phyloP scores from a whole-genome alignment of 345 rosid species.

The Hibiscus mutabilis region DNA sequence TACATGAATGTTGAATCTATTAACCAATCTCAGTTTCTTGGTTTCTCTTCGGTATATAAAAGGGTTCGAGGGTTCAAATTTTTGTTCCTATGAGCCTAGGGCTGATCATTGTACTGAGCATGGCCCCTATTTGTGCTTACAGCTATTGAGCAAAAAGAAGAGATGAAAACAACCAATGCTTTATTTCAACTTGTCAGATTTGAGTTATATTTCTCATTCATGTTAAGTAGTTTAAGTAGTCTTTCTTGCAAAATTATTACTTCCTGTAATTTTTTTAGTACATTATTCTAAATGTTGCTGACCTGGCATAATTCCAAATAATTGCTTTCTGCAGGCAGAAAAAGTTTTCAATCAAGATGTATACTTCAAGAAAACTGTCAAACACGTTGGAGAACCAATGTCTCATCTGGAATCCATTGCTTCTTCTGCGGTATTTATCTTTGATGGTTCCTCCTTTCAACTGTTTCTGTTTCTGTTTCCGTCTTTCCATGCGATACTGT shows the following conservation, averaged over 20 bases:
- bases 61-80: not conserved
- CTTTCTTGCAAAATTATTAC: too few species aligned
- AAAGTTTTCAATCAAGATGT: constrained; percentile 91
- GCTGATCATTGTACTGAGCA: not conserved
- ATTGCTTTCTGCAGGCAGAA: constrained; percentile 61
- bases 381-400: constrained; percentile 94
- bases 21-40: not conserved
- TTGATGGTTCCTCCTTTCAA: not conserved
- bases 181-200: too few species aligned
- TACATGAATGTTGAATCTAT: not conserved
- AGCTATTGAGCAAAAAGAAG: too few species aligned
- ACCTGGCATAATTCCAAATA: not conserved
- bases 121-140: not conserved
- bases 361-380: constrained; percentile 85
- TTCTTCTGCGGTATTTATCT: constrained; percentile 76
- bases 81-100: not conserved
- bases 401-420: constrained; percentile 92
- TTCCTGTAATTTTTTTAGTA: too few species aligned
- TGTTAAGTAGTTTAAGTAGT: not conserved
- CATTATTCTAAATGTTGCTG: not conserved
- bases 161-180: too few species aligned
- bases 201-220: not conserved
- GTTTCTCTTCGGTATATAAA: not conserved
- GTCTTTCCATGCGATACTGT: not conserved
- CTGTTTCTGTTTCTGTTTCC: not conserved